Evolutionary conservation across 441 rosid species (phyloP).

Genomic region (Populus trichocarpa): DNA sequence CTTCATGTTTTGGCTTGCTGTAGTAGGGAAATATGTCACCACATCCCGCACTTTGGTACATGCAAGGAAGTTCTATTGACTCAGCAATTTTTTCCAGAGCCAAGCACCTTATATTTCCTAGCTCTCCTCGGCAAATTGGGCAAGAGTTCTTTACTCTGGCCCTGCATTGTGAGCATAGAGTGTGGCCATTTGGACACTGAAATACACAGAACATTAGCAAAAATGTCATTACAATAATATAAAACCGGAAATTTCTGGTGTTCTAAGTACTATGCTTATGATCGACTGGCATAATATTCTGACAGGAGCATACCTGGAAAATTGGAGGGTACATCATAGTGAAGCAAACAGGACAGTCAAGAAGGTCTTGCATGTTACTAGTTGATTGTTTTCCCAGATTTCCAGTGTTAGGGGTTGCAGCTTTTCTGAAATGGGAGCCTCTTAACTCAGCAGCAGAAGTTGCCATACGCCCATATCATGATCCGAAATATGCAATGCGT

Average conservation of each 20-base stretch:
- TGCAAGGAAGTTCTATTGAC: slow-evolving; percentile 68
- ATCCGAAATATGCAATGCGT: slow-evolving; percentile 20
- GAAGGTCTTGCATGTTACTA: slow-evolving; percentile 70
- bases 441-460: slow-evolving; percentile 41
- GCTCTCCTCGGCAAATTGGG: slow-evolving; percentile 76
- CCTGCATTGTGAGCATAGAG: slow-evolving; percentile 66
- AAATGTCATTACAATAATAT: not conserved
- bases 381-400: slow-evolving; percentile 47
- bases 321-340: slow-evolving; percentile 67
- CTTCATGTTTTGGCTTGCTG: slow-evolving; percentile 67
- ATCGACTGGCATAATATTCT: not conserved
- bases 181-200: slow-evolving; percentile 76
- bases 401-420: slow-evolving; percentile 36
- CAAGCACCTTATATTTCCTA: slow-evolving; percentile 72
- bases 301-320: slow-evolving; percentile 47
- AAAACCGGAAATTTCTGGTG: not conserved
- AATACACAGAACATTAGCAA: not conserved
- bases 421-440: slow-evolving; percentile 43
- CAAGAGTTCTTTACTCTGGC: slow-evolving; percentile 63
- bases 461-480: slow-evolving; percentile 43
- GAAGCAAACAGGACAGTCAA: slow-evolving; percentile 50
- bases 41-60: slow-evolving; percentile 59
- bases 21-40: slow-evolving; percentile 62
- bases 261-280: not conserved
- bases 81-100: slow-evolving; percentile 78